Evolutionary conservation across 1,139 yeast genomes (phyloP), one percentile per base, ranked within the genome.

Genomic region (Scheffersomyces illinoinensis): DNA sequence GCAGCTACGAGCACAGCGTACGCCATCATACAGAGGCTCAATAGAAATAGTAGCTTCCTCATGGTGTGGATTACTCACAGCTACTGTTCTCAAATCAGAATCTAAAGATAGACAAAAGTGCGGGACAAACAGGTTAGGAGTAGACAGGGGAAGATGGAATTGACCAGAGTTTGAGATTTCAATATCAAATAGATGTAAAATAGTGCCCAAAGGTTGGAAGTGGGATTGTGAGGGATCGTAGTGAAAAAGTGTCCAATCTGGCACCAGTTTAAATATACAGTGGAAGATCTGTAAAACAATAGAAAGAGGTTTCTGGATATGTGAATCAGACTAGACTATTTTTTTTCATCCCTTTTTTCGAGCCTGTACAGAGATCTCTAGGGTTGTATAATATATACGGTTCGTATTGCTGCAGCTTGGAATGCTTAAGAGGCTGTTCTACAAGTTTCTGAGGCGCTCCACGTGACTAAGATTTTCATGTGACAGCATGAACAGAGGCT

Each of bases 1-100:
- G 69, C 69, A 23, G 58, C 21, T 3, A 61, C 59, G 47, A 59
- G 20, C 17, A 61, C 21, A 17, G 58, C 20, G 23, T 26, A 50
- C 39, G 17, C 43, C 43, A 33, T 10, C 17, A 33, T 12, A 33
- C 43, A 33, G 61, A 18, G 51, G 57, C 50, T 20, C 62, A 14
- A 56, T 59, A 56, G 49, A 56, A 50, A 14, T 10, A 33, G 43
- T 10, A 33, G 43, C 10, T 33, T 7, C 43, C 43, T 10, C 43
- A 33, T 33, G 43, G 10, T 33, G 43, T 33, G 54, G 12, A 59
- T 18, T 18, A 7, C 12, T 20, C n/a, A 8, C 18, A 52, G 20
- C 48, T 33, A 21, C 19, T 5, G 23, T 10, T 14, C 18, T n/a
- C 39, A 33, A 6, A 52, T 24, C 47, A 33, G 20, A 21, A 33